phyloP scores from a whole-genome alignment of 108 stramenopile genomes.

The Aurantiochytrium sp. region DNA sequence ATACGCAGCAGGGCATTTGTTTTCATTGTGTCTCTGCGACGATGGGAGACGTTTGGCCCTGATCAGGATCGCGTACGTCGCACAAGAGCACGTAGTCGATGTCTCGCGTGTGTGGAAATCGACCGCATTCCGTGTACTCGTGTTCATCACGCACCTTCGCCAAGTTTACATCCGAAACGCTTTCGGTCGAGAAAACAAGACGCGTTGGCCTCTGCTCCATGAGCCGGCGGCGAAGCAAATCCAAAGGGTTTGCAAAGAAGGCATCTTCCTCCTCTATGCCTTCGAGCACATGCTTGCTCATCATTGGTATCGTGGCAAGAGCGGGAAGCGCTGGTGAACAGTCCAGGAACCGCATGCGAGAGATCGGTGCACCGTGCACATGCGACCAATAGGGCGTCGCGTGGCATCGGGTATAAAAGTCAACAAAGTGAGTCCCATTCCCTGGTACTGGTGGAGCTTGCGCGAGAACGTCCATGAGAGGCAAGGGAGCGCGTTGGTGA shows the following conservation, averaged over 20 bases:
- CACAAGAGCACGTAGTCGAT: too few species aligned
- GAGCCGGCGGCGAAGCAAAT: background rate
- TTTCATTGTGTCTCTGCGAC: too few species aligned
- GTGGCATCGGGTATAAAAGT: constrained; percentile 2
- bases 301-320: background rate
- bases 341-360: background rate
- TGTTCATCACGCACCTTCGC: too few species aligned
- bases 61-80: too few species aligned
- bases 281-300: background rate
- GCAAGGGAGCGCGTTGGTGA: background rate
- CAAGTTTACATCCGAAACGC: background rate
- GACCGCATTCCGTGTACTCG: too few species aligned
- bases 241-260: background rate
- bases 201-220: background rate
- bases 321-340: background rate
- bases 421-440: background rate
- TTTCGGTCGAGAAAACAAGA: background rate
- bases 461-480: background rate
- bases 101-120: too few species aligned
- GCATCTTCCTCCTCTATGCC: constrained; percentile 5
- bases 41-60: too few species aligned
- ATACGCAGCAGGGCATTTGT: too few species aligned
- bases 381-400: background rate
- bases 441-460: background rate
- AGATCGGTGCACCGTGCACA: background rate